Evolutionary conservation across 768 basidiomycete species (phyloP), one percentile per base, ranked within the genome.

Genomic region (Sarcomyxa edulis): DNA sequence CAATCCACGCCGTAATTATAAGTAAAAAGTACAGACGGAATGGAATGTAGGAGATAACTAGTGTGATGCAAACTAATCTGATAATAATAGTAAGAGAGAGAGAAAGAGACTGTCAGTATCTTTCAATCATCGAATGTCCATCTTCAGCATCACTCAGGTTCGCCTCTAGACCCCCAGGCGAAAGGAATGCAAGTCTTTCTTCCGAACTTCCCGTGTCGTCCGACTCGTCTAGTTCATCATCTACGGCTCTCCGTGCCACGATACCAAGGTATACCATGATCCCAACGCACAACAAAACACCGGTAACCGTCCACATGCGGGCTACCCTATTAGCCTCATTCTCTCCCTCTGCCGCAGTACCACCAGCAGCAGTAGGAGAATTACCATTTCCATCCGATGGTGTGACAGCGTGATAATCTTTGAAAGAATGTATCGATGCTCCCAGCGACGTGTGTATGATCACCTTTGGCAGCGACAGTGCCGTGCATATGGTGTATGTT

Each of bases 381-480:
- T 68, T 66, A 33, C 65, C 65, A 30, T 60, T 55, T 26, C 51
- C 45, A 28, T 52, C 51, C 23, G 58, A 58, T 11, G 63, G 48
- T 36, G 53, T 50, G 42, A 55, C 59, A 47, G 60, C 58, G 53
- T 81, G 75, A 55, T 76, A 76, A 48, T 76, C 75, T 53, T 77
- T 74, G 61, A 92, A 92, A n/a, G 83, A 87, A 50, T 82, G 82
- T 52, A 93, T 86, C 16, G 83, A 83, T 22, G 80, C 78, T 28
- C 93, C 93, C 51, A 95, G 74, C 48, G 78, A 84, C 25, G 92
- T 94, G 66, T 95, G 92, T 34, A 94, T 73, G 60, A 90, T 81
- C 50, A 94, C 78, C 59, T 96, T 95, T 77, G 89, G 78, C 38
- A 94, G 71, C 40, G 85, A 84, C 39, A 92, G 69, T 10, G 81